Evolutionary conservation across 2,329 filamentous ascomycete genomes (phyloP).

Genomic region (Helotiales sp.): DNA sequence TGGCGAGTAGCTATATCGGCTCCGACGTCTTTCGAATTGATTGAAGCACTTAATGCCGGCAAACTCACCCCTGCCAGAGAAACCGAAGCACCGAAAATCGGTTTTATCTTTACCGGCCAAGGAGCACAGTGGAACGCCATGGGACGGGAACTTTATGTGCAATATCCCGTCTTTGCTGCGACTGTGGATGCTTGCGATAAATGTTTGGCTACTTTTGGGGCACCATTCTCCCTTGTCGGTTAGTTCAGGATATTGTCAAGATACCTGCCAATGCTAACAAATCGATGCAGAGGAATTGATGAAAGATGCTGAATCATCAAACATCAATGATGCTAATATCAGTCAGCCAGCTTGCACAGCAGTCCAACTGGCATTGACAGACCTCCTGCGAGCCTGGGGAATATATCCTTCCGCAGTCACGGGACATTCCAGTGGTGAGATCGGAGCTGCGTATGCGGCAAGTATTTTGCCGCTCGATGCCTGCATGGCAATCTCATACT

Average conservation of each 20-base stretch:
- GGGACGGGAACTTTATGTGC: conserved; percentile 28
- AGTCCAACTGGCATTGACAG: conserved; percentile 33
- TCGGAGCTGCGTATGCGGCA: conserved; percentile 40
- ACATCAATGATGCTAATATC: conserved; percentile 25
- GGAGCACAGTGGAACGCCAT: conserved; percentile 32
- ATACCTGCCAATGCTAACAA: conserved; percentile 12
- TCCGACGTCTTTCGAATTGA: conserved; percentile 29
- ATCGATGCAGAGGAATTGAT: conserved; percentile 20
- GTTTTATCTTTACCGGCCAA: conserved; percentile 32
- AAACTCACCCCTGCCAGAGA: conserved; percentile 25
- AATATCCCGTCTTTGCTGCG: conserved; percentile 25
- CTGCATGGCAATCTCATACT: conserved; percentile 27
- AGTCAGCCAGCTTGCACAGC: conserved; percentile 29
- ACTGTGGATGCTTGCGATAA: conserved; percentile 33
- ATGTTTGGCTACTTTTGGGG: conserved; percentile 32
- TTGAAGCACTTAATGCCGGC: conserved; percentile 36
- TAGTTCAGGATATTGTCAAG: conserved; percentile 1
- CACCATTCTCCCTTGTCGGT: conserved; percentile 27
- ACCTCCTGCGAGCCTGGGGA: conserved; percentile 27
- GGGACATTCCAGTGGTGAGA: conserved; percentile 36
- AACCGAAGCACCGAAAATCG: conserved; percentile 22
- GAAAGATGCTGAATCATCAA: conserved; percentile 8
- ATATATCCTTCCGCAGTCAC: conserved; percentile 28
- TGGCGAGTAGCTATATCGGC: conserved; percentile 30
- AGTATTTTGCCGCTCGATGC: conserved; percentile 25